Evolutionary conservation across 306 rosid species (phyloP).

Genomic region (Lagenaria siceraria): DNA sequence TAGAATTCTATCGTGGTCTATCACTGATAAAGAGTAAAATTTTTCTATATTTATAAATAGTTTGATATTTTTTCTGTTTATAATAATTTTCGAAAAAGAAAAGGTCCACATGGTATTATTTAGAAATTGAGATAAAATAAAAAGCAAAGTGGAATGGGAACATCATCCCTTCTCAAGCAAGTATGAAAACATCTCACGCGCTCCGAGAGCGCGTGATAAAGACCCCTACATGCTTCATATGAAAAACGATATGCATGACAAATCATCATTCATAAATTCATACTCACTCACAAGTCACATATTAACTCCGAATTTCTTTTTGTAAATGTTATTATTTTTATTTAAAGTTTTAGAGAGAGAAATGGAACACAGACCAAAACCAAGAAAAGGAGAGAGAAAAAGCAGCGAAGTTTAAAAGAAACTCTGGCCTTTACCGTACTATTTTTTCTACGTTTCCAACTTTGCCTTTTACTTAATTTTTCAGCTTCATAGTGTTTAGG

Average conservation of each 20-base stretch:
- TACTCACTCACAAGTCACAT: background rate
- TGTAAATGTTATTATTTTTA: no score
- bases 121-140: background rate
- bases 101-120: background rate
- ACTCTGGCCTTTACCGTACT: background rate
- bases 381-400: background rate
- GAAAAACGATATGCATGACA: background rate
- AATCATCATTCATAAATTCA: background rate
- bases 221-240: background rate
- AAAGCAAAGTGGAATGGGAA: background rate
- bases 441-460: background rate
- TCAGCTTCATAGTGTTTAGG: background rate
- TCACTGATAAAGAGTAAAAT: no score
- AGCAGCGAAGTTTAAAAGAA: background rate
- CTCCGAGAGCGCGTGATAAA: background rate
- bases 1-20: no score
- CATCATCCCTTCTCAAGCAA: background rate
- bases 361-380: background rate
- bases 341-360: background rate
- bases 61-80: no score
- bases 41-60: no score
- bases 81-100: no score
- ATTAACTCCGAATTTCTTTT: background rate
- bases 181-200: background rate
- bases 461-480: slow-evolving; percentile 3